Conservation (phyloP, 2,329 filamentous ascomycete genomes). For the Colletotrichum truncatum region DNA sequence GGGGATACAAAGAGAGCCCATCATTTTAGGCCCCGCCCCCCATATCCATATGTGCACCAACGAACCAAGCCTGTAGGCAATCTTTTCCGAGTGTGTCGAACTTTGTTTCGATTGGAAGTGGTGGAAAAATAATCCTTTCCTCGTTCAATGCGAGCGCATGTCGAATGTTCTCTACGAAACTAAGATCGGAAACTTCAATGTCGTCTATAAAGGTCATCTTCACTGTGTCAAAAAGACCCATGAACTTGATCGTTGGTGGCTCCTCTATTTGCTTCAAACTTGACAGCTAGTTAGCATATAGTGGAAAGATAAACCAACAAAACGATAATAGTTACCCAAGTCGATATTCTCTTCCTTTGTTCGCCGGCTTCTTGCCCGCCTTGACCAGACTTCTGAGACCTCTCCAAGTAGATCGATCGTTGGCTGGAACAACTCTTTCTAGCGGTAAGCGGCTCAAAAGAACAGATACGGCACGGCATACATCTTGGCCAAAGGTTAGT, state of each 20-base stretch:
- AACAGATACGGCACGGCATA: conserved; percentile 48
- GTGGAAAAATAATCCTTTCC: conserved; percentile 36
- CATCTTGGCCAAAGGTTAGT: conserved; percentile 23
- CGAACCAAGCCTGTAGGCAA: conserved; percentile 49
- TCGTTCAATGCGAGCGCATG: conserved; percentile 51
- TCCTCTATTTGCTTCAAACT: too few relatives aligned
- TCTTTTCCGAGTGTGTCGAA: conserved; percentile 32
- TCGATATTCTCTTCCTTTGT: not conserved
- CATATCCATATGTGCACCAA: conserved; percentile 47
- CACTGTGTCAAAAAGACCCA: conserved; percentile 48
- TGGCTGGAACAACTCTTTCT: not conserved
- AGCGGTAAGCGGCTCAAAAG: conserved; percentile 35
- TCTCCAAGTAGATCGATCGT: conserved; percentile 5
- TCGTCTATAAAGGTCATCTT: conserved; percentile 37
- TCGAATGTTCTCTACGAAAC: conserved; percentile 43
- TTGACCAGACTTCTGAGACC: not conserved
- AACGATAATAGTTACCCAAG: not conserved
- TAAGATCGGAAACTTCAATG: conserved; percentile 41
- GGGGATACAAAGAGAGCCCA: conserved; percentile 48
- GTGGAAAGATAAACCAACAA: too few relatives aligned
- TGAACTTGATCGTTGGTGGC: conserved; percentile 44
- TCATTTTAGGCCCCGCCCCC: conserved; percentile 45
- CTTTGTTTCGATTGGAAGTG: not conserved
- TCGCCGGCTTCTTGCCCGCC: not conserved
- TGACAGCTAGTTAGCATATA: too few relatives aligned